These are phyloP conservation scores for Chaetomium strumarium DNA, from an alignment of 2,329 filamentous ascomycete genomes.

Conservation along the genomic window DNA sequence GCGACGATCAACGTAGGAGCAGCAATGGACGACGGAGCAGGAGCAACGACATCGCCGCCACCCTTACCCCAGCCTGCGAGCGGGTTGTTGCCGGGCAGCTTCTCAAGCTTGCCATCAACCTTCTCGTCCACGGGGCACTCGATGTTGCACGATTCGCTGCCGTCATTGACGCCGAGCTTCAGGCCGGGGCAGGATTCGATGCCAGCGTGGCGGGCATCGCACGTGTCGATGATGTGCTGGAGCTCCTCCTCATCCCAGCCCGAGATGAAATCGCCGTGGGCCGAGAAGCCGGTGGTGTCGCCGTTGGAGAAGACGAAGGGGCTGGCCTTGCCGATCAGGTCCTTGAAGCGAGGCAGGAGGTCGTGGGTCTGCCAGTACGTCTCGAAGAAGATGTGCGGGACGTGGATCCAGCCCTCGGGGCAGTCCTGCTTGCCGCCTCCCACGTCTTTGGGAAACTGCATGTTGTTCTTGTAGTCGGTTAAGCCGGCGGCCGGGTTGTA, in stretches of 20 bases:
- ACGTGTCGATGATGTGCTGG: constrained; percentile 61
- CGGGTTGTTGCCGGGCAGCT: constrained; percentile 51
- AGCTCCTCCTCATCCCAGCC: constrained; percentile 63
- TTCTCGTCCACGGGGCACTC: constrained; percentile 41
- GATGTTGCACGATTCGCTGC: constrained; percentile 45
- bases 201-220: constrained; percentile 52
- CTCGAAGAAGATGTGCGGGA: constrained; percentile 54
- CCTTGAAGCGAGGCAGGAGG: constrained; percentile 47
- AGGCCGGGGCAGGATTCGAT: constrained; percentile 60
- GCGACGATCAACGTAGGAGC: not conserved
- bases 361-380: constrained; percentile 54
- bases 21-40: not conserved
- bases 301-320: constrained; percentile 66
- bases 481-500: constrained; percentile 61
- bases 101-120: constrained; percentile 38
- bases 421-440: constrained; percentile 46
- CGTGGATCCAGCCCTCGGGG: constrained; percentile 48
- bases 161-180: constrained; percentile 45
- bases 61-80: constrained; percentile 45
- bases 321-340: constrained; percentile 46
- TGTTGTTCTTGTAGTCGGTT: constrained; percentile 57
- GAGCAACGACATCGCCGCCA: constrained; percentile 10
- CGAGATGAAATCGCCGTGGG: constrained; percentile 67
- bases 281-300: constrained; percentile 63
- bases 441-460: constrained; percentile 52